phyloP scores from a whole-genome alignment of 371 early-diverging fungal genomes.

The Phascolomyces articulosus region DNA sequence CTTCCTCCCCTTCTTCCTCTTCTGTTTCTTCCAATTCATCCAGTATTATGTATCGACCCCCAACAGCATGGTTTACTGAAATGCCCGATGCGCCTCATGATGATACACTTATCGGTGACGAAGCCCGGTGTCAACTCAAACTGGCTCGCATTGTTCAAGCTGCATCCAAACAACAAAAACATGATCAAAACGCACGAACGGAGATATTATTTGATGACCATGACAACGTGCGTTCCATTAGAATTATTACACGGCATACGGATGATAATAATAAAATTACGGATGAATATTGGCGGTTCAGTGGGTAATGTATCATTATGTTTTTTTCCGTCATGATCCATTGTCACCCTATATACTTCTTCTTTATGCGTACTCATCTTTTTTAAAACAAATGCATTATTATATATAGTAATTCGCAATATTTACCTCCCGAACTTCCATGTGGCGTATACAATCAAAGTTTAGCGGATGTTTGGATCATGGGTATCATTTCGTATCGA shows the following conservation, averaged over 20 bases:
- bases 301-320: conserved; percentile 19
- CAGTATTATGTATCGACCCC: neutral
- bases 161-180: conserved; percentile 17
- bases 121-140: conserved; percentile 21
- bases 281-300: conserved; percentile 20
- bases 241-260: conserved; percentile 8
- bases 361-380: too few relatives aligned
- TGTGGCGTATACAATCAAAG: conserved; percentile 9
- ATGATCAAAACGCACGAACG: conserved; percentile 1
- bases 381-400: too few relatives aligned
- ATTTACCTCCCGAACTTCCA: conserved; percentile 43
- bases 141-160: conserved; percentile 27
- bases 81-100: conserved; percentile 1
- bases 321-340: too few relatives aligned
- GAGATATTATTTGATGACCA: conserved; percentile 10
- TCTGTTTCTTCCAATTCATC: neutral
- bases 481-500: conserved; percentile 46
- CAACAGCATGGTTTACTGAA: conserved; percentile 1
- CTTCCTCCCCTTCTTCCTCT: neutral
- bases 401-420: conserved; percentile 34
- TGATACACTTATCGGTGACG: conserved; percentile 13
- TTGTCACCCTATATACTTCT: too few relatives aligned
- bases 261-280: conserved; percentile 4
- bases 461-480: conserved; percentile 38
- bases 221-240: conserved; percentile 18